phyloP scores from a whole-genome alignment of 352 stramenopile genomes.

The Phytophthora pseudosyringae region DNA sequence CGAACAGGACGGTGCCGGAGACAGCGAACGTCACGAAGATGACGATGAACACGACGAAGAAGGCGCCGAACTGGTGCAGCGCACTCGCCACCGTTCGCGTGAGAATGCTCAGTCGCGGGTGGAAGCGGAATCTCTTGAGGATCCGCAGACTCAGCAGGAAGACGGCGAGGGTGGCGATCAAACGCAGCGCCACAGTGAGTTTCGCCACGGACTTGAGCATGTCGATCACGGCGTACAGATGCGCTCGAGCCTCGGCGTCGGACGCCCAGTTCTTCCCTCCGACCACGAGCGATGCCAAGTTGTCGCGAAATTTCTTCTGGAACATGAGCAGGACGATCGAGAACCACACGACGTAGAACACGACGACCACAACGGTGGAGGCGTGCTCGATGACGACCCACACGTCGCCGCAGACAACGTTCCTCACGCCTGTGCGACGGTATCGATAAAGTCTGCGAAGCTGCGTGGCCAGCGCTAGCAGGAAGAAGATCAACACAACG shows the following conservation, averaged over 20 bases:
- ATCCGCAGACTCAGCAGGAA: constrained; percentile 31
- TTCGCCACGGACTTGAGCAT: constrained; percentile 23
- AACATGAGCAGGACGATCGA: constrained; percentile 51
- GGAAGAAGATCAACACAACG: constrained; percentile 42
- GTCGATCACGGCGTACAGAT: constrained; percentile 26
- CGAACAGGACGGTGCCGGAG: constrained; percentile 62
- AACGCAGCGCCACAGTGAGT: constrained; percentile 24
- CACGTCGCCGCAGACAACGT: constrained; percentile 46
- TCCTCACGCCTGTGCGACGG: constrained; percentile 6
- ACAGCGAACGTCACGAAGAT: constrained; percentile 63
- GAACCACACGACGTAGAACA: constrained; percentile 57
- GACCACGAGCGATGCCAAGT: constrained; percentile 24
- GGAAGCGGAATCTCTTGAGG: constrained; percentile 36
- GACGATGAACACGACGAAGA: constrained; percentile 67
- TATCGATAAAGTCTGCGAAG: constrained; percentile 28
- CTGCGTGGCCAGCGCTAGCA: constrained; percentile 27
- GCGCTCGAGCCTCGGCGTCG: constrained; percentile 23
- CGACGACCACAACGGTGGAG: constrained; percentile 13
- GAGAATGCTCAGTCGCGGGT: constrained; percentile 29
- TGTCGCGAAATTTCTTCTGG: constrained; percentile 29
- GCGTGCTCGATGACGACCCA: constrained; percentile 32
- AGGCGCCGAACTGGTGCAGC: constrained; percentile 54
- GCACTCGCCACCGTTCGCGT: constrained; percentile 37
- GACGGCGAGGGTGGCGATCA: constrained; percentile 26
- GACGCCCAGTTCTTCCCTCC: constrained; percentile 24